Evolutionary conservation across 164 flowering plant species (phyloP).

Genomic region (Pachysandra terminalis): DNA sequence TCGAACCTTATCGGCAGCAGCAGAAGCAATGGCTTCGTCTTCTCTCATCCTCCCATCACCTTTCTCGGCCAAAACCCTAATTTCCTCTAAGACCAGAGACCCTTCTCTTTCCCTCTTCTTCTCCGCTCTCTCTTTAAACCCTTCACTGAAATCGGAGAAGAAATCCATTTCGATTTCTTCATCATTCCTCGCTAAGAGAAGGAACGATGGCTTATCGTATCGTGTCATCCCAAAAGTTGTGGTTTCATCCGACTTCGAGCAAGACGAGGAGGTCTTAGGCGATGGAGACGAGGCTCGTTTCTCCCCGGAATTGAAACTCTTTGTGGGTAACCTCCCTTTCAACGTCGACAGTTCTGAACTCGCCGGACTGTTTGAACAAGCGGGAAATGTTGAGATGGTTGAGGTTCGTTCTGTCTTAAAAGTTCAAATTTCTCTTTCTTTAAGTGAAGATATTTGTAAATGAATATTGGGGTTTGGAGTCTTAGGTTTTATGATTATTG

Average conservation of each 20-base stretch:
- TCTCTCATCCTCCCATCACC: conserved; percentile 40
- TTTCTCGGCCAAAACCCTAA: too few relatives aligned
- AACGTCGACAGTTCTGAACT: conserved; percentile 65
- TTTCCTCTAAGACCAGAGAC: conserved; percentile 26
- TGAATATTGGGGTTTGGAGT: neutral
- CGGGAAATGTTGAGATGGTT: conserved; percentile 89
- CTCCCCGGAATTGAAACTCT: conserved; percentile 61
- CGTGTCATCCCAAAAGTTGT: conserved; percentile 50
- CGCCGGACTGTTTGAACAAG: conserved; percentile 58
- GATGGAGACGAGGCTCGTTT: conserved; percentile 28
- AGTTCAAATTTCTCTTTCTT: neutral
- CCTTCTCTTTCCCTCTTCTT: conserved; percentile 23
- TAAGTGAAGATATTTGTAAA: too few relatives aligned
- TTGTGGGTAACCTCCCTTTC: conserved; percentile 82
- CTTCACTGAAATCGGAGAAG: conserved; percentile 9
- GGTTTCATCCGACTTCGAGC: conserved; percentile 26
- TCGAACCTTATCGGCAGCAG: conserved; percentile 12
- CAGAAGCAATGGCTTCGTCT: conserved; percentile 33
- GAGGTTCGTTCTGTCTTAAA: conserved; percentile 47
- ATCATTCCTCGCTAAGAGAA: conserved; percentile 12
- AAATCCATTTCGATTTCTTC: conserved; percentile 26
- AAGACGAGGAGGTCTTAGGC: conserved; percentile 40
- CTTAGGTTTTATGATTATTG: too few relatives aligned
- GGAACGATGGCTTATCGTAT: conserved; percentile 17
- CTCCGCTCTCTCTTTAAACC: conserved; percentile 19